phyloP scores from a whole-genome alignment of 2,329 filamentous ascomycete genomes.

The Esteya vermicola region DNA sequence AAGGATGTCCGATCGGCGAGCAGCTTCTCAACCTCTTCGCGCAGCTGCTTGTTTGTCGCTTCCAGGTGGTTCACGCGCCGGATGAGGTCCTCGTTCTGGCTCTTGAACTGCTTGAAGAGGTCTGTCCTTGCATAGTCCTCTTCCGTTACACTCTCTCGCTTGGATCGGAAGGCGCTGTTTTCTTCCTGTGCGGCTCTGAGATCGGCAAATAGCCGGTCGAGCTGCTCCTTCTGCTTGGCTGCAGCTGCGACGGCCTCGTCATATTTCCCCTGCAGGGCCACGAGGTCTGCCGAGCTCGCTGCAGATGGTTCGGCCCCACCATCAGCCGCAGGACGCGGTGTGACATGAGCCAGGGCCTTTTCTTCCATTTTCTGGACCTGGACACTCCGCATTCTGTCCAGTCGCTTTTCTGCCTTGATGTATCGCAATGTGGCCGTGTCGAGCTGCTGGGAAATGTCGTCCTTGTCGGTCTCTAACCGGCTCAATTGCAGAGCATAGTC shows the following conservation, averaged over 20 bases:
- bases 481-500: slow-evolving; percentile 64
- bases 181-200: slow-evolving; percentile 64
- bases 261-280: slow-evolving; percentile 60
- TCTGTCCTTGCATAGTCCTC: slow-evolving; percentile 91
- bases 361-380: slow-evolving; percentile 88
- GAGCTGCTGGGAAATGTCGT: slow-evolving; percentile 71
- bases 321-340: slow-evolving; percentile 31
- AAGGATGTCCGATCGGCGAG: slow-evolving; percentile 76
- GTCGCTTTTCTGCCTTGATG: slow-evolving; percentile 87
- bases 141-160: slow-evolving; percentile 63
- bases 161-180: slow-evolving; percentile 55
- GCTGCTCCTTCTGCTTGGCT: slow-evolving; percentile 75
- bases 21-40: slow-evolving; percentile 72
- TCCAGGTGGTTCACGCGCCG: slow-evolving; percentile 86
- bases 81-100: slow-evolving; percentile 83
- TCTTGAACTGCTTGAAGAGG: slow-evolving; percentile 82
- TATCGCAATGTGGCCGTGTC: slow-evolving; percentile 83
- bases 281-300: slow-evolving; percentile 34
- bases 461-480: slow-evolving; percentile 61
- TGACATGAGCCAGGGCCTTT: slow-evolving; percentile 62
- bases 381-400: slow-evolving; percentile 76
- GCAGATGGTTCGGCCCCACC: slow-evolving; percentile 39
- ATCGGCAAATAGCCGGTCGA: slow-evolving; percentile 65
- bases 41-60: slow-evolving; percentile 70
- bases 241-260: slow-evolving; percentile 65